These are phyloP conservation scores for Fulvia fulva DNA, from an alignment of 2,329 filamentous ascomycete genomes.

Conservation along the genomic window DNA sequence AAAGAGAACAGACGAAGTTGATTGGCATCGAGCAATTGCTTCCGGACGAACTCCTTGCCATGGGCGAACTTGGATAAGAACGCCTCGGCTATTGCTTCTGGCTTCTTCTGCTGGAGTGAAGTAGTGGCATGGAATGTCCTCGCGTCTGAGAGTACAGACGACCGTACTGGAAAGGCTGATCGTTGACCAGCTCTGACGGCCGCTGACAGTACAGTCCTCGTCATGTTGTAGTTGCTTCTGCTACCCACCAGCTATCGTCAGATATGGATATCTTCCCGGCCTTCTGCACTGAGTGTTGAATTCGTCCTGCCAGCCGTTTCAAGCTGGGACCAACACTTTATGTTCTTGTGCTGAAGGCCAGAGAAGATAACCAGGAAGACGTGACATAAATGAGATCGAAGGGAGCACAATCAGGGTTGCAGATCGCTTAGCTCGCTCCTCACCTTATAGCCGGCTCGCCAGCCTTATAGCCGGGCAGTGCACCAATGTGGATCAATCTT, in stretches of 20 bases:
- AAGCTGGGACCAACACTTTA: not conserved
- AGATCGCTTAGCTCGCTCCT: not conserved
- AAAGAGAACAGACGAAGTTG: constrained; percentile 11
- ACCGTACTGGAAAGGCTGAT: not conserved
- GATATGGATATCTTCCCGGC: not conserved
- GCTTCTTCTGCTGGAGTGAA: constrained; percentile 5
- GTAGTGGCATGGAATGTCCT: not conserved
- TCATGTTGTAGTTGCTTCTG: not conserved
- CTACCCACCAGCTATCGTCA: not conserved
- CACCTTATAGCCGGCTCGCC: not conserved
- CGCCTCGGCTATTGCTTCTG: constrained; percentile 7
- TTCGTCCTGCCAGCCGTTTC: not conserved
- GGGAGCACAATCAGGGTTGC: not conserved
- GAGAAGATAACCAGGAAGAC: too few species aligned
- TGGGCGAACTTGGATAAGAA: constrained; percentile 12
- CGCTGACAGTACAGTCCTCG: not conserved
- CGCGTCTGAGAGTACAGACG: not conserved
- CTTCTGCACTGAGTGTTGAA: not conserved
- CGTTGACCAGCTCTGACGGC: not conserved
- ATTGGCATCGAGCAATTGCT: constrained; percentile 16
- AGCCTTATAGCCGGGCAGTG: not conserved
- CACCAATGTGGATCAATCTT: too few species aligned
- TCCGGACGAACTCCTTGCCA: constrained; percentile 7
- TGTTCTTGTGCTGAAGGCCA: too few species aligned
- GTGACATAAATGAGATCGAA: not conserved